phyloP scores from a whole-genome alignment of 331 rosid species.

The Cydonia oblonga region DNA sequence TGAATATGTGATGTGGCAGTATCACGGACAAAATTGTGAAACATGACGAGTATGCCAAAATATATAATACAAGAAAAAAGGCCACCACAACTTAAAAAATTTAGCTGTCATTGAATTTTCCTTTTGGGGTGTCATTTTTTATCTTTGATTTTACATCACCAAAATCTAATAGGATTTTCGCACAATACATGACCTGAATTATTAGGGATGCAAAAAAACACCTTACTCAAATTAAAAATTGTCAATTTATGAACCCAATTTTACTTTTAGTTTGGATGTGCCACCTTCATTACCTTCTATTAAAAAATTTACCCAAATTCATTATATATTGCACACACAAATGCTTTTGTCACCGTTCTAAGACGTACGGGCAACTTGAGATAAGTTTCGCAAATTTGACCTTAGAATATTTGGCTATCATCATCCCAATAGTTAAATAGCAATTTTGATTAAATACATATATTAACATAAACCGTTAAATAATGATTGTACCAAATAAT shows the following conservation, averaged over 20 bases:
- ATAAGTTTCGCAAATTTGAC: no score
- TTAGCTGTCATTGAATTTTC: not conserved
- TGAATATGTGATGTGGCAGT: not conserved
- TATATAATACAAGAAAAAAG: not conserved
- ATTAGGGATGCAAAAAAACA: not conserved
- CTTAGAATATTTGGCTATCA: no score
- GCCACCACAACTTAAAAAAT: not conserved
- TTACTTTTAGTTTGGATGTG: not conserved
- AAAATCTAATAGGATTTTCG: not conserved
- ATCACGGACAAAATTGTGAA: not conserved
- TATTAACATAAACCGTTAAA: no score
- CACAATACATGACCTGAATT: no score
- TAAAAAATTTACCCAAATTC: not conserved
- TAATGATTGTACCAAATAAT: no score
- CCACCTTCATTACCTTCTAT: not conserved
- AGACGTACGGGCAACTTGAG: no score
- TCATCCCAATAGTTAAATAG: no score
- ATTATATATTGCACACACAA: not conserved
- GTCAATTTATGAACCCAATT: not conserved
- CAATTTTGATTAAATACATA: no score
- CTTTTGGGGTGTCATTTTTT: not conserved
- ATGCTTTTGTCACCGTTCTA: no score
- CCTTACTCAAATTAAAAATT: not conserved
- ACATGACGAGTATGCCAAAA: not conserved
- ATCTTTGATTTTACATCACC: not conserved